These are phyloP conservation scores for Stromatinia cepivora DNA, from an alignment of 2,329 filamentous ascomycete species.

Conservation along the genomic window DNA sequence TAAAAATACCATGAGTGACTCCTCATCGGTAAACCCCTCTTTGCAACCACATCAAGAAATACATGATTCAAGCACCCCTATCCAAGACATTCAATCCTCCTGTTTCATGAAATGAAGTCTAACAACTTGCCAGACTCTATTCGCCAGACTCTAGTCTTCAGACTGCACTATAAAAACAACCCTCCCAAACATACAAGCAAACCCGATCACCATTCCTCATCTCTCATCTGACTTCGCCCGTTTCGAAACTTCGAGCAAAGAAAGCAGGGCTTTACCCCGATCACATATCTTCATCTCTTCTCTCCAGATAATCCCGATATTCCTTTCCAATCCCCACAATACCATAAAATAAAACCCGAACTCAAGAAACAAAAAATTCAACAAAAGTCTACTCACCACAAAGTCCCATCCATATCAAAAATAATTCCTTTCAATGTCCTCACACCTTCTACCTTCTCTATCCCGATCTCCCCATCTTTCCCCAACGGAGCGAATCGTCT, in stretches of 20 bases:
- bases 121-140: not conserved
- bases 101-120: not conserved
- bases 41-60: no score
- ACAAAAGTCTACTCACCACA: slow-evolving; percentile 65
- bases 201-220: not conserved
- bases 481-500: slow-evolving; percentile 59
- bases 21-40: not conserved
- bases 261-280: no score
- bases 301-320: slow-evolving; percentile 43
- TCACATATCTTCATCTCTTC: no score
- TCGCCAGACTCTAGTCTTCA: not conserved
- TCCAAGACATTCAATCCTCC: not conserved
- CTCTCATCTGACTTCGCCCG: not conserved
- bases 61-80: no score
- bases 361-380: not conserved
- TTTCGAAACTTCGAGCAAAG: not conserved
- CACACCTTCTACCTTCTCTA: slow-evolving; percentile 22
- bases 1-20: not conserved
- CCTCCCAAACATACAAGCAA: not conserved
- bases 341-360: slow-evolving; percentile 46
- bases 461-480: slow-evolving; percentile 32
- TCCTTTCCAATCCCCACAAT: slow-evolving; percentile 50
- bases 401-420: slow-evolving; percentile 93
- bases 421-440: slow-evolving; percentile 62
- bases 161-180: not conserved